Conservation (phyloP, 2,329 filamentous ascomycete species). For the Monosporascus sp. region DNA sequence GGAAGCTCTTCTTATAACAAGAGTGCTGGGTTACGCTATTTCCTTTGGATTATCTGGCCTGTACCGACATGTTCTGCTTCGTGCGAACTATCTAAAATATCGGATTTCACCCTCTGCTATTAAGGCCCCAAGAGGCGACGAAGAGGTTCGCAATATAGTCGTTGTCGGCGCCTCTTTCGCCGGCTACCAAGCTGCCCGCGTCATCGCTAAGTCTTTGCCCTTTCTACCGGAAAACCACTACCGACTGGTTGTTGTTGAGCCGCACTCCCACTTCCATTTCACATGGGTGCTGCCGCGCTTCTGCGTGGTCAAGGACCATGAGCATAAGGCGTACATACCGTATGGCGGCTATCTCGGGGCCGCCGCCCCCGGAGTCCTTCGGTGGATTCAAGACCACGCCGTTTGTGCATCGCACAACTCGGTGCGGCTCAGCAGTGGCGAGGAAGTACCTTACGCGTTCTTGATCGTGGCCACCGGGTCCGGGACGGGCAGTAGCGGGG, state of each 20-base stretch:
- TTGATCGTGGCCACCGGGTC: conserved; percentile 56
- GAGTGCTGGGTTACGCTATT: neutral
- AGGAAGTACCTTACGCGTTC: conserved; percentile 47
- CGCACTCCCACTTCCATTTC: conserved; percentile 57
- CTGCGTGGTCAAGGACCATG: conserved; percentile 50
- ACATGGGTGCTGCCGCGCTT: conserved; percentile 57
- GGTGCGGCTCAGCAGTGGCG: conserved; percentile 37
- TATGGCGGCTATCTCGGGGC: conserved; percentile 40
- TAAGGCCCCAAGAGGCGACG: neutral
- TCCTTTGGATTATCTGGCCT: neutral
- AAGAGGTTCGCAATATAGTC: conserved; percentile 42
- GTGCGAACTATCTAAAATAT: neutral
- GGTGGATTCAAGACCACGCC: conserved; percentile 41
- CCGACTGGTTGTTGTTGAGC: conserved; percentile 53
- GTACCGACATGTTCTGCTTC: conserved; percentile 6
- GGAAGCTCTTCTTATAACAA: neutral
- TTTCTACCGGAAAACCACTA: conserved; percentile 40
- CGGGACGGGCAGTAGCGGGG: conserved; percentile 9
- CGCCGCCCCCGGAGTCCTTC: conserved; percentile 28
- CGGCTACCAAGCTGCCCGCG: conserved; percentile 44
- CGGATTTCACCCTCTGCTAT: neutral
- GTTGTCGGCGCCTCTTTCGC: conserved; percentile 56
- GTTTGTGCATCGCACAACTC: conserved; percentile 28
- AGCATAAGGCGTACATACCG: conserved; percentile 57
- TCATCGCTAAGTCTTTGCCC: conserved; percentile 40